These are phyloP conservation scores for Oldenlandia corymbosa DNA, from an alignment of 257 asterid genomes.

Conservation along the genomic window DNA sequence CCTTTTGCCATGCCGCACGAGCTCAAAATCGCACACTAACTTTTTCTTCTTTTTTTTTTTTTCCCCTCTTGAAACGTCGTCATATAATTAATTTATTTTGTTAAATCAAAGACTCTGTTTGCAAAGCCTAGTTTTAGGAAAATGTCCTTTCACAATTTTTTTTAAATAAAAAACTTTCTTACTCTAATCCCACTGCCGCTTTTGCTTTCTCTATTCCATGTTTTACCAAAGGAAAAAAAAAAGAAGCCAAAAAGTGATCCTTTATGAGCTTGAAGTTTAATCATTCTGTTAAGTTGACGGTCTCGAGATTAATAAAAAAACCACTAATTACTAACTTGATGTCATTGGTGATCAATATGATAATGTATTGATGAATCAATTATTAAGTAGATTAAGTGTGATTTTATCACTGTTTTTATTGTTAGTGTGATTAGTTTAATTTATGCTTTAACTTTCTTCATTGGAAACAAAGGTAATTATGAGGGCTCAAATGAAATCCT, in stretches of 20 bases:
- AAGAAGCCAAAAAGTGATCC: background rate
- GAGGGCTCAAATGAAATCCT: constrained; percentile 5
- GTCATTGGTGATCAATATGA: too few species aligned
- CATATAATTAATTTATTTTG: background rate
- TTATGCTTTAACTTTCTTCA: constrained; percentile 5
- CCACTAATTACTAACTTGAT: too few species aligned
- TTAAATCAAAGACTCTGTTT: background rate
- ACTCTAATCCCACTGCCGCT: too few species aligned
- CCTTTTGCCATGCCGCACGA: constrained; percentile 15
- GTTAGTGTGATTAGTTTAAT: too few species aligned
- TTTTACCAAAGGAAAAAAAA: background rate
- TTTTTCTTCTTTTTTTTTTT: too few species aligned
- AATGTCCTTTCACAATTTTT: too few species aligned
- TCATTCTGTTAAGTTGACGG: too few species aligned
- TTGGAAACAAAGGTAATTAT: constrained; percentile 5
- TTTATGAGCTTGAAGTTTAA: background rate
- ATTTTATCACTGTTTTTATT: background rate
- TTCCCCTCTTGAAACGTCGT: too few species aligned
- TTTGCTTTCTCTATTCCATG: background rate
- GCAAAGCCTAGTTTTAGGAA: background rate
- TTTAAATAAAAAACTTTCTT: too few species aligned
- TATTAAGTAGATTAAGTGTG: too few species aligned
- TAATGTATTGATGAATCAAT: too few species aligned
- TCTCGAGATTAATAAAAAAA: too few species aligned
- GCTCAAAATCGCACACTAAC: background rate